Base-by-base conservation (phyloP, 2,329 filamentous ascomycete species). In the Trichoderma sp. region DNA sequence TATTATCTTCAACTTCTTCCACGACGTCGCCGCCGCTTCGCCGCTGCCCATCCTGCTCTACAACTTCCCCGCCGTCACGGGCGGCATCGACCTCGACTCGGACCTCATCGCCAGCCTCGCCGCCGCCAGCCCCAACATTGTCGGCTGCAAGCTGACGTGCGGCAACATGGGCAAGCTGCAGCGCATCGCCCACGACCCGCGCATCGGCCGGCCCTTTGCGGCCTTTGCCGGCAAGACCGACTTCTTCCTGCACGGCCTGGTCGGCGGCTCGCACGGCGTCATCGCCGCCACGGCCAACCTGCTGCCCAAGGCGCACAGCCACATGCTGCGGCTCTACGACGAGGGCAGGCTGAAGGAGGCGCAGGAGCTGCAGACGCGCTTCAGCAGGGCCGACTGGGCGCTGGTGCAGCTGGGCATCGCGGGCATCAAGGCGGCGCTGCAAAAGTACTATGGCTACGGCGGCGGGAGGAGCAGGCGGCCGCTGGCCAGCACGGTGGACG, bases 81-180 rank as follows among this genome's bases (percentile, higher is more conserved):
- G 83, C 3, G 89, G 89, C 3, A 81, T 89, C 64, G 88, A 90
- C 72, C 83, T 90, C 70, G 83, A 82, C 70, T 90, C 87, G 0
- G 88, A 90, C 73, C 78, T 80, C 55, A 85, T 90, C 75, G 81
- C 86, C 65, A 79, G 82, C 70, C 81, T 90, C 43, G 81, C 86
- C 55, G 18, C 60, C 14, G 71, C 81, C 83, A 73, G 82, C 70
- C 80, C 84, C 63, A 90, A 90, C 74, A 86, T 91, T 65, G 84
- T 87, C 55, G 89, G 89, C 51, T 87, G 86, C 74, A 90, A 91
- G 78, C 80, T 90, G 61, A 90, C 88, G 10, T 89, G 87, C 72
- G 88, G 87, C 16, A 90, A 90, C 77, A 89, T 87, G 52, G 88
- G 88, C 51, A 90, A 90, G 76, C 81, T 90, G 52, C 81, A 81